Percentiles rank a stretch among this genome's conserved stretches.
Evolutionary conservation across 208 protist species (phyloP).

Genomic region (Leptomonas pyrrhocoris): DNA sequence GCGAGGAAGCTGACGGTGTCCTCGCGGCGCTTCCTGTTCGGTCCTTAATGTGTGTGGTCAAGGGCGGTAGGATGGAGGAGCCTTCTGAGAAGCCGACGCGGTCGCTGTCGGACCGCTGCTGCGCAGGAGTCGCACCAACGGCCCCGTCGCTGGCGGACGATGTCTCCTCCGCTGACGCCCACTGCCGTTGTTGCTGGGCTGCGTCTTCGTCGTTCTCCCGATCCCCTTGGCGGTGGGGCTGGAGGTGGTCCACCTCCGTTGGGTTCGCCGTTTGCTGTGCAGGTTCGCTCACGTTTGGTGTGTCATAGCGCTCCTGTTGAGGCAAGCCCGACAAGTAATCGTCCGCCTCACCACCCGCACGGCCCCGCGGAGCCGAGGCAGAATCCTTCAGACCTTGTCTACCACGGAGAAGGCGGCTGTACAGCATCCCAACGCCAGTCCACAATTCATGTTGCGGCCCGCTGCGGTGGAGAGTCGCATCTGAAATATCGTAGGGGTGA

Average conservation of each 20-base stretch:
- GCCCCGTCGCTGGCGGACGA: no score
- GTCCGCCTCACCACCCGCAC: background rate
- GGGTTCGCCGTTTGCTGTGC: background rate
- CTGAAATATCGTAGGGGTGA: background rate
- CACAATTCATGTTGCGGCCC: background rate
- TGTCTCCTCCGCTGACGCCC: no score
- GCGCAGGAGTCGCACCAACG: no score
- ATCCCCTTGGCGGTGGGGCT: background rate
- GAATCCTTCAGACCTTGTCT: background rate
- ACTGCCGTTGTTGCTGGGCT: background rate
- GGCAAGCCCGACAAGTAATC: background rate
- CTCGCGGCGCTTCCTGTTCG: no score
- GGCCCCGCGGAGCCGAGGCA: background rate
- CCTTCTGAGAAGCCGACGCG: no score
- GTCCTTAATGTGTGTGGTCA: no score
- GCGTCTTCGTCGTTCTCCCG: background rate
- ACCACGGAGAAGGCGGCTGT: background rate
- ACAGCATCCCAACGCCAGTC: background rate
- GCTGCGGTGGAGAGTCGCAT: background rate
- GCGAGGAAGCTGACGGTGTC: no score
- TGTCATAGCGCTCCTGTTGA: background rate
- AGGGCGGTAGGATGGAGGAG: no score
- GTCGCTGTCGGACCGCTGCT: no score
- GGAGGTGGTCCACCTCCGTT: background rate
- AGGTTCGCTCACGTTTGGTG: background rate